Evolutionary conservation across 768 basidiomycete species (phyloP), one percentile per base, ranked within the genome.

Genomic region (Tylopilus rubrobrunneus): DNA sequence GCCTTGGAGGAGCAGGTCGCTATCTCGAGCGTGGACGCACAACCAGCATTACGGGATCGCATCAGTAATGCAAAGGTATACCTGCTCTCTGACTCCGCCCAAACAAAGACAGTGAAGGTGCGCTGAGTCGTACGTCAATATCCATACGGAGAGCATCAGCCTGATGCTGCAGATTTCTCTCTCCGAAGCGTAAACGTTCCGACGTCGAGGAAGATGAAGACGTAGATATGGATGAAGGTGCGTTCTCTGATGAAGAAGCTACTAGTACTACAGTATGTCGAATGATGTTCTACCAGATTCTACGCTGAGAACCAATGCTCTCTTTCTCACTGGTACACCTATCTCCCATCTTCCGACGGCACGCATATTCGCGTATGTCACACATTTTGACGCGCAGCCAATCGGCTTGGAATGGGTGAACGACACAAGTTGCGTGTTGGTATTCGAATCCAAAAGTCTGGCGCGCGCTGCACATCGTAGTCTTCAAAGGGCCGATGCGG

Each of bases 381-480:
- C 83, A 2, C 86, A 92, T 60, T 90, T 88, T 62, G 85, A 87
- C 45, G 77, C 83, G 1, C 75, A 79, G 19, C 90, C 90, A 0
- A 77, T 89, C 57, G 90, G 79, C 8, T 73, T 93, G 8, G 91
- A 93, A 72, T 93, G 91, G 91, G 78, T 93, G 19, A 84, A 91
- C 67, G 91, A 93, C 71, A 85, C 74, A 23, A 90, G 87, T 25
- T 92, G 89, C 60, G 78, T 93, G 4, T 74, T 92, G 48, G 86
- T 93, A 41, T 93, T 90, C 64, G 70, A 78, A 29, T 77, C 80
- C 37, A 81, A 76, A 48, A 56, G 71, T 36, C 68, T 75, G 12
- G 89, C 89, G 12, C 76, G 78, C 25, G 60, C 71, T 1, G 85
- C 81, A 2, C 76, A 78, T 58, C 69, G 72, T 11, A 63, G 62